Evolutionary conservation across 371 early-diverging fungal species (phyloP), one percentile per base, ranked within the genome.

Genomic region (Actinomortierella wolfii): DNA sequence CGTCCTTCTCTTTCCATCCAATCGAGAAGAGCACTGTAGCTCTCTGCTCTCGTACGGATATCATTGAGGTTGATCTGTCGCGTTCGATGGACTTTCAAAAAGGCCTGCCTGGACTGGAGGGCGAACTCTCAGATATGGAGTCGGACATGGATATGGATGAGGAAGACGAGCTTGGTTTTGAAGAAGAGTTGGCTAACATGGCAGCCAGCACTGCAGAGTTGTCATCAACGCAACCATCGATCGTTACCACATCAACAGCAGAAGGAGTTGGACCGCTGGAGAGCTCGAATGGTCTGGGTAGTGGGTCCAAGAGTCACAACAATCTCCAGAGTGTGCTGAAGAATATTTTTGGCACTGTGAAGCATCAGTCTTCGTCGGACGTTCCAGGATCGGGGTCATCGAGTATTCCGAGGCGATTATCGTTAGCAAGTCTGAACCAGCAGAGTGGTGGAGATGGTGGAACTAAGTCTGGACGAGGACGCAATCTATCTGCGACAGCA

Each of bases 101-200:
- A 39, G 46, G 39, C 11, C 34, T 34, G 4, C 34, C 34, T 6
- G 34, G 34, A 4, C 4, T 34, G 34, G 34, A 73, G 7, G 56
- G 51, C 8, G 59, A 57, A 2, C 66, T 66, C 1, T 62, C 67
- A n/a, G 73, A 73, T 23, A 66, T 67, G 63, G 73, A 67, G 42
- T 81, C 83, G 5, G 86, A 84, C 24, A 83, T 84, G 40, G 86
- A 86, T 54, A 73, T 83, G 40, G 83, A 85, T 8, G 75, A 80
- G 11, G 79, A 76, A 8, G 77, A 78, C 1, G 54, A 56, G 34
- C 34, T 34, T 11, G 34, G 34, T 11, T 34, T 34, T 6, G 34
- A 34, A 11, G 34, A 34, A 11, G 34, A 34, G 34, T 11, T 34
- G 11, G 34, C 34, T 11, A 34, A 34, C 34, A 6, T 34, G 34